Evolutionary conservation across 345 rosid species (phyloP).

Genomic region (Pistacia integerrima): DNA sequence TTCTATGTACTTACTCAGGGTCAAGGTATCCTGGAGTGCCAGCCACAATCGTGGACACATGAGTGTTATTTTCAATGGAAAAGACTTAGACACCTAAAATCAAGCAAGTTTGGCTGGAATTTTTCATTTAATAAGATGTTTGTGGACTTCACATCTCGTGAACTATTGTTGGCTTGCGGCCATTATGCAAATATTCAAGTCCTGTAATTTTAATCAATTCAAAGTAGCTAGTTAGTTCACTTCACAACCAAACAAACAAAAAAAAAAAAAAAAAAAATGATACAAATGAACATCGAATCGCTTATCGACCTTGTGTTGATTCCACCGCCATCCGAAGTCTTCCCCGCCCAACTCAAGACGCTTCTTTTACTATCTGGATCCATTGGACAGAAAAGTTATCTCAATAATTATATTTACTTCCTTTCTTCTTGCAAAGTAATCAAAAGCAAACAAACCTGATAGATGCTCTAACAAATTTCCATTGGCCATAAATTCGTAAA

Average conservation of each 20-base stretch:
- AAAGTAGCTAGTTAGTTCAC: neutral
- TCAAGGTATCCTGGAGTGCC: constrained; percentile 58
- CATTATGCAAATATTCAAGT: constrained; percentile 34
- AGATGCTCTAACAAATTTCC: constrained; percentile 4
- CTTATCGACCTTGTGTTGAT: constrained; percentile 47
- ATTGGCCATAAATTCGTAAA: constrained; percentile 22
- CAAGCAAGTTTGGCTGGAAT: constrained; percentile 30
- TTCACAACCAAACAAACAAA: neutral
- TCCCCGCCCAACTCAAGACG: constrained; percentile 28
- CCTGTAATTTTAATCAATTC: constrained; percentile 23
- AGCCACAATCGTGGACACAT: constrained; percentile 43
- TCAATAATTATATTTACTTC: too few species aligned
- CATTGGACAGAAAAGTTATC: too few species aligned
- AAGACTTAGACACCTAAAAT: constrained; percentile 34
- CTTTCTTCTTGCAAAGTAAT: too few species aligned
- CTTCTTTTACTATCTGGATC: too few species aligned
- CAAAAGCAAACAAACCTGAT: too few species aligned
- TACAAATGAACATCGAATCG: neutral
- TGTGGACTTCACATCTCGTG: constrained; percentile 43
- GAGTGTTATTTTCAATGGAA: constrained; percentile 34
- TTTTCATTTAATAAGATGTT: constrained; percentile 38
- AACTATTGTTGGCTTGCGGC: constrained; percentile 6
- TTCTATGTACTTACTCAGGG: constrained; percentile 20
- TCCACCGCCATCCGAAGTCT: constrained; percentile 41
- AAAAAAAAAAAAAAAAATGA: neutral